Evolutionary conservation across 2,329 filamentous ascomycete genomes (phyloP).

Genomic region (Ceratocystis papillata): DNA sequence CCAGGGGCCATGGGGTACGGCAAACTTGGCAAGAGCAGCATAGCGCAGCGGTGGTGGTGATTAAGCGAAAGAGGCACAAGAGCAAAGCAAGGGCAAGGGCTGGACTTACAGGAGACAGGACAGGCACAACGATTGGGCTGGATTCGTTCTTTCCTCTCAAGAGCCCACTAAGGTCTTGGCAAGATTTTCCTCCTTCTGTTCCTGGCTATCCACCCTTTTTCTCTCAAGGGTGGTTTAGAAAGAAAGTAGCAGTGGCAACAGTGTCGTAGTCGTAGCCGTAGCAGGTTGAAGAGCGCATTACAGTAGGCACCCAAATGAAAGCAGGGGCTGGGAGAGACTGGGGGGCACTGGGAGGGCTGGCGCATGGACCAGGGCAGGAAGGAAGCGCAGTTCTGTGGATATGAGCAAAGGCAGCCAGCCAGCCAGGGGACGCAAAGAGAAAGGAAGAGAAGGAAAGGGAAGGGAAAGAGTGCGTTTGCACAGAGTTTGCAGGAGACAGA

Average conservation of each 20-base stretch:
- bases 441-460: not conserved
- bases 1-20: not conserved
- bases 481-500: not conserved
- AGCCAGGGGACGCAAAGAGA: not conserved
- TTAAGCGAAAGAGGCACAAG: conserved; percentile 14
- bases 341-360: not conserved
- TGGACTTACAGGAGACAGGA: not conserved
- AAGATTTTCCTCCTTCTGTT: not conserved
- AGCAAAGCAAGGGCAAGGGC: not conserved
- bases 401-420: not conserved
- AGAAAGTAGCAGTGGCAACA: not conserved
- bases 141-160: not conserved
- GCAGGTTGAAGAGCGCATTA: not conserved
- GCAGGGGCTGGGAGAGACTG: not conserved
- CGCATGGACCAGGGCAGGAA: not conserved
- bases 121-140: not conserved
- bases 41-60: conserved; percentile 6
- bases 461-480: not conserved
- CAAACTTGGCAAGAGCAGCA: conserved; percentile 3
- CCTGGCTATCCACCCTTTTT: not conserved
- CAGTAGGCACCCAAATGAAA: not conserved
- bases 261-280: not conserved
- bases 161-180: not conserved
- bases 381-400: not conserved
- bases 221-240: not conserved